phyloP scores from a whole-genome alignment of 2,329 filamentous ascomycete genomes.

The Aureobasidium sp. region DNA sequence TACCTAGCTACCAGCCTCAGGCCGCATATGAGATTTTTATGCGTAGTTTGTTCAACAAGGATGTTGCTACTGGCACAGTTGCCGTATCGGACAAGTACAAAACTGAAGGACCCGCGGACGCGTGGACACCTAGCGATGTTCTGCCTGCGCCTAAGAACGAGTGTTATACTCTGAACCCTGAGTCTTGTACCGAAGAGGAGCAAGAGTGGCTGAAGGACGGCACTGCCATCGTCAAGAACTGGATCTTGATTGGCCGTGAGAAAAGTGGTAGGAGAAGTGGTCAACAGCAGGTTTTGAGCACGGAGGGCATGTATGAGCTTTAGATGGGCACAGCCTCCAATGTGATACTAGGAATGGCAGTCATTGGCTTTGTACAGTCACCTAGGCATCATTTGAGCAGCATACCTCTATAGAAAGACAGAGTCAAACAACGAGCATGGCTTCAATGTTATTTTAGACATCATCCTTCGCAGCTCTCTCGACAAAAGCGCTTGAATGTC shows the following conservation, averaged over 20 bases:
- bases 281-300: background rate
- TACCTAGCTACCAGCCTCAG: slow-evolving; percentile 33
- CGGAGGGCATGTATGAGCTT: slow-evolving; percentile 2
- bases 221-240: slow-evolving; percentile 27
- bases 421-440: background rate
- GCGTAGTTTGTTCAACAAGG: slow-evolving; percentile 28
- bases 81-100: slow-evolving; percentile 20
- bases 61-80: slow-evolving; percentile 31
- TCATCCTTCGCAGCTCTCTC: background rate
- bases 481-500: background rate
- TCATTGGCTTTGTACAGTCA: background rate
- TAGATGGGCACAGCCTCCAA: background rate
- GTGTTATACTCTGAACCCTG: slow-evolving; percentile 23
- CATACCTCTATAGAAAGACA: background rate
- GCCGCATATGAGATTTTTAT: slow-evolving; percentile 34
- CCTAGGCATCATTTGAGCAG: background rate
- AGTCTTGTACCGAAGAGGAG: slow-evolving; percentile 25
- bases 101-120: slow-evolving; percentile 23
- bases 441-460: background rate
- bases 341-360: background rate
- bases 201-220: slow-evolving; percentile 25
- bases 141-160: slow-evolving; percentile 23
- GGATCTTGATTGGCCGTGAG: slow-evolving; percentile 24
- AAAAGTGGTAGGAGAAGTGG: background rate
- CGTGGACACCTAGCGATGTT: slow-evolving; percentile 28